phyloP scores from a whole-genome alignment of 768 basidiomycete genomes.

The Leccinum truebloodii region DNA sequence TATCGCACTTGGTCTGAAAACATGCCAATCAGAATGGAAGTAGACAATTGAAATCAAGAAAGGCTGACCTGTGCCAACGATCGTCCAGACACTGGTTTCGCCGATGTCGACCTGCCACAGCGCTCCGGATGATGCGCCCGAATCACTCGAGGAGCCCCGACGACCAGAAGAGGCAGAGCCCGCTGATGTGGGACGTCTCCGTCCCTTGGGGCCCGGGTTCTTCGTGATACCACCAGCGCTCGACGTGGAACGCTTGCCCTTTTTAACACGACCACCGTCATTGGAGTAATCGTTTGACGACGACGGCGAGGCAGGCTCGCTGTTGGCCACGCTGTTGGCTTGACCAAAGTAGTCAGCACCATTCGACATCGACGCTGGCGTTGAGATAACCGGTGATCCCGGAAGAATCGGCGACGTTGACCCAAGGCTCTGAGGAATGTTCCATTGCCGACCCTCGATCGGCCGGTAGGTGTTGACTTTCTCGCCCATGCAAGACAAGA shows the following conservation, averaged over 20 bases:
- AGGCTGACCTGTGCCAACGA: constrained; percentile 79
- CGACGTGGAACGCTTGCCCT: constrained; percentile 73
- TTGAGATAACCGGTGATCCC: constrained; percentile 68
- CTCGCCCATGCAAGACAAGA: constrained; percentile 90
- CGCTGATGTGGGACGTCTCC: constrained; percentile 77
- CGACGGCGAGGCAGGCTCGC: constrained; percentile 68
- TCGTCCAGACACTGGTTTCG: constrained; percentile 93
- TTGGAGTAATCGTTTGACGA: constrained; percentile 70
- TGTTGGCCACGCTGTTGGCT: constrained; percentile 45
- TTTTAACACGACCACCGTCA: constrained; percentile 84
- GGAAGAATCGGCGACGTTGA: constrained; percentile 62
- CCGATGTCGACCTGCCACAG: constrained; percentile 91
- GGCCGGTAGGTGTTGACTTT: constrained; percentile 91
- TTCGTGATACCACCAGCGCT: constrained; percentile 52
- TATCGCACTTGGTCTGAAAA: constrained; percentile 82
- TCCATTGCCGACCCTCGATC: constrained; percentile 82
- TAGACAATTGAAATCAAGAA: constrained; percentile 3
- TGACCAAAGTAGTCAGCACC: constrained; percentile 67
- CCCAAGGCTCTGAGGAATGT: constrained; percentile 43
- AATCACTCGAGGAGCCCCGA: constrained; percentile 65
- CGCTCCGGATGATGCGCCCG: constrained; percentile 72
- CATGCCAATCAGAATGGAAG: constrained; percentile 19
- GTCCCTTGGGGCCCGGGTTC: constrained; percentile 44
- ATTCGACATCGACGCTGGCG: constrained; percentile 51
- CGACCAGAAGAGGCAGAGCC: constrained; percentile 68